Percentiles rank a stretch among this genome's conserved stretches.
Conservation (phyloP, 305 asterid species). For the Fraxinus paxiana region DNA sequence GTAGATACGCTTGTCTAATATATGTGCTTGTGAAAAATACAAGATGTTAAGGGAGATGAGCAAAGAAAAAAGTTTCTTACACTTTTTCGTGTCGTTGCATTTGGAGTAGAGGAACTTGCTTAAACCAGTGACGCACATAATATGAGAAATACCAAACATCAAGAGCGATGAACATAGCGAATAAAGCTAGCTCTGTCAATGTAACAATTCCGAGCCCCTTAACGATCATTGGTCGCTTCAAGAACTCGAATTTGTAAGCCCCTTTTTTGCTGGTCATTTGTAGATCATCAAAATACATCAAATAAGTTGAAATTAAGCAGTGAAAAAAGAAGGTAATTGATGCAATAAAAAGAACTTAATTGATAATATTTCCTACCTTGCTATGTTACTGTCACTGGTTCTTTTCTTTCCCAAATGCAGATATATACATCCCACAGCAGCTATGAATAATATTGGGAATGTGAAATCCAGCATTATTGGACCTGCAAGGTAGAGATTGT, state of each 20-base stretch:
- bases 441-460: constrained; percentile 82
- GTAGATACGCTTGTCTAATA: not conserved
- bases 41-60: not conserved
- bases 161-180: constrained; percentile 62
- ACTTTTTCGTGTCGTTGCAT: constrained; percentile 57
- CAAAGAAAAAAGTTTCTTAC: constrained; percentile 33
- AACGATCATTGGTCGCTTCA: constrained; percentile 67
- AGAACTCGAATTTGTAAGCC: constrained; percentile 29
- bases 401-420: constrained; percentile 59
- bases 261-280: constrained; percentile 23
- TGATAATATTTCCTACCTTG: constrained; percentile 30
- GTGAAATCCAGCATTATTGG: constrained; percentile 89
- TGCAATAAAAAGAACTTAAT: not conserved
- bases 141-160: constrained; percentile 72
- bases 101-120: constrained; percentile 37
- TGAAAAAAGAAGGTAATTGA: not conserved
- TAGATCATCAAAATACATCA: constrained; percentile 16
- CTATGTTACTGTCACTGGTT: constrained; percentile 8
- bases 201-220: constrained; percentile 70
- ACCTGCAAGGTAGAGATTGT: constrained; percentile 39
- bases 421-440: constrained; percentile 82
- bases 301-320: not conserved
- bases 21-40: not conserved
- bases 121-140: constrained; percentile 58
- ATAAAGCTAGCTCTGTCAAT: constrained; percentile 56